phyloP scores from a whole-genome alignment of 2,329 filamentous ascomycete species.

The Stemphylium lycopersici region DNA sequence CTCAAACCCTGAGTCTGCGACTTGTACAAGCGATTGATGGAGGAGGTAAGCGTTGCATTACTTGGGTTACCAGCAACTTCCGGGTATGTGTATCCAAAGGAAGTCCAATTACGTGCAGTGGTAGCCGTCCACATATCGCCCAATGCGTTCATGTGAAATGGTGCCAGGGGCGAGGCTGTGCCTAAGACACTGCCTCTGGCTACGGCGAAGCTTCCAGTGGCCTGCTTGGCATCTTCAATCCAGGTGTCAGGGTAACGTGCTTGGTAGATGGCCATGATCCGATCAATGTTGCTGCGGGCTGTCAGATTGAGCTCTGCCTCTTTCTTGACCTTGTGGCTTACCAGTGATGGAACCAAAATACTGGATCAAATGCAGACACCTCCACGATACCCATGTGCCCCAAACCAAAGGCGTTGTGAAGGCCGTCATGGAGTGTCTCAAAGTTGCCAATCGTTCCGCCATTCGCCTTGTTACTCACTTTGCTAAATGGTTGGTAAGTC shows the following conservation, averaged over 20 bases:
- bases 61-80: constrained; percentile 33
- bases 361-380: constrained; percentile 40
- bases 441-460: constrained; percentile 42
- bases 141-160: constrained; percentile 42
- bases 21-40: constrained; percentile 39
- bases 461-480: constrained; percentile 41
- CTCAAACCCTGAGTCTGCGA: constrained; percentile 33
- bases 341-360: constrained; percentile 45
- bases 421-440: constrained; percentile 40
- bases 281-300: constrained; percentile 30
- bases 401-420: constrained; percentile 40
- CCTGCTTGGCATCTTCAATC: constrained; percentile 31
- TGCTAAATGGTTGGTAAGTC: constrained; percentile 38
- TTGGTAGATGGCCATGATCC: constrained; percentile 36
- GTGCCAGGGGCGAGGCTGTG: constrained; percentile 29
- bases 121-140: constrained; percentile 41
- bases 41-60: constrained; percentile 36
- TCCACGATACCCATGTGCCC: constrained; percentile 53
- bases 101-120: constrained; percentile 35
- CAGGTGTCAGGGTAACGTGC: constrained; percentile 42
- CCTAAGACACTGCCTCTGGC: constrained; percentile 26
- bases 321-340: constrained; percentile 3
- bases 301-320: constrained; percentile 1
- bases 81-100: constrained; percentile 45
- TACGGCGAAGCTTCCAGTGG: constrained; percentile 32